These are phyloP conservation scores for Decorospora gaudefroyi DNA, from an alignment of 2,329 filamentous ascomycete species.

Conservation along the genomic window DNA sequence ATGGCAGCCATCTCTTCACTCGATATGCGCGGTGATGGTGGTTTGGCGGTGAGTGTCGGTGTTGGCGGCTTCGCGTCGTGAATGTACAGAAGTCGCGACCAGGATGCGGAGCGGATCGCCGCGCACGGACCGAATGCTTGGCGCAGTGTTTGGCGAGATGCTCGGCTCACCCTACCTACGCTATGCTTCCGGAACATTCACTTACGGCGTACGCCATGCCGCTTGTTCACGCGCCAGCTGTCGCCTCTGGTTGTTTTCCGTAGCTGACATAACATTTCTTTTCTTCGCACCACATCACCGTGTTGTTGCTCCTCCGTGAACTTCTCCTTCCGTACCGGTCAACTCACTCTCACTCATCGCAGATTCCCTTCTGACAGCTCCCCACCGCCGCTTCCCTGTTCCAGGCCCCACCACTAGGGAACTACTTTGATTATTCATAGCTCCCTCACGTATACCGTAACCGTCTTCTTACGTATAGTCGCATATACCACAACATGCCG, in stretches of 20 bases:
- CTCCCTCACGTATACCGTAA: conserved; percentile 8
- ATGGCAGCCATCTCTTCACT: conserved; percentile 22
- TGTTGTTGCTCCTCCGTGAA: conserved; percentile 7
- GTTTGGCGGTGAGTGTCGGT: conserved; percentile 2
- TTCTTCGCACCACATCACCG: not conserved
- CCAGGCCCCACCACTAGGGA: conserved; percentile 11
- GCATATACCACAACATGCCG: conserved; percentile 31
- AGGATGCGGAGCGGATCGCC: conserved; percentile 17
- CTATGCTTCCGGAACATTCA: conserved; percentile 34
- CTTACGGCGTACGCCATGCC: conserved; percentile 20
- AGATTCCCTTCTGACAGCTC: conserved; percentile 9
- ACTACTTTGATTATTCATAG: conserved; percentile 1
- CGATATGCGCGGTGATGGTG: too few species aligned
- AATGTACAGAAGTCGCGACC: conserved; percentile 26
- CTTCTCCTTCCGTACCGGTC: not conserved
- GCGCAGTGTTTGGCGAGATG: too few species aligned
- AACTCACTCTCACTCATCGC: conserved; percentile 14
- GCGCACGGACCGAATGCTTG: too few species aligned
- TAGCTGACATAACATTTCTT: conserved; percentile 21
- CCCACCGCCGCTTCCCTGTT: conserved; percentile 8
- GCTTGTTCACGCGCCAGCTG: conserved; percentile 14
- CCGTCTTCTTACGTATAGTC: too few species aligned
- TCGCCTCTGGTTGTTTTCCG: conserved; percentile 6
- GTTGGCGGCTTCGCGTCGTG: conserved; percentile 25
- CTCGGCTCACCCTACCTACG: conserved; percentile 16